A percentile compares a stretch with the other conserved stretches of the same genome.
phyloP scores from a whole-genome alignment of 2,329 filamentous ascomycete species.

The Sarocladium brachiariae region DNA sequence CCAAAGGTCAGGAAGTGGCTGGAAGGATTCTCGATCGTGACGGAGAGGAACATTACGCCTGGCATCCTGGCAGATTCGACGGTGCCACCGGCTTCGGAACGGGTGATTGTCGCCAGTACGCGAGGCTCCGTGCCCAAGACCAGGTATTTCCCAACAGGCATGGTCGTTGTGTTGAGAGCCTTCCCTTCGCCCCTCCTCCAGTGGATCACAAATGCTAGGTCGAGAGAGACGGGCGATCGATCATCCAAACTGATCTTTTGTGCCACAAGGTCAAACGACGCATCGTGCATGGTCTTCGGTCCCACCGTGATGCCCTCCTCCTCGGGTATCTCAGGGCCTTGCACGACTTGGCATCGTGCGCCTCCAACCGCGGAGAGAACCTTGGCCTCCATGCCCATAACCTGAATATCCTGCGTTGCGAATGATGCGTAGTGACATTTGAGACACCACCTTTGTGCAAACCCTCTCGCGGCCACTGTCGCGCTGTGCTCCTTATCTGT shows the following conservation, averaged over 20 bases:
- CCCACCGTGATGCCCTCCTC: constrained; percentile 44
- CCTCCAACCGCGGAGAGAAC: constrained; percentile 55
- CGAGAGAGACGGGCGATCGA: constrained; percentile 65
- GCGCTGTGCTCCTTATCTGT: constrained; percentile 24
- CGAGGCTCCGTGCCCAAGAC: constrained; percentile 81
- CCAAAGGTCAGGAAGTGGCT: constrained; percentile 93
- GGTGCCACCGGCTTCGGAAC: constrained; percentile 11
- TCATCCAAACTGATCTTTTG: constrained; percentile 79
- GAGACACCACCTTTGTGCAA: constrained; percentile 77
- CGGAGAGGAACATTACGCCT: constrained; percentile 38
- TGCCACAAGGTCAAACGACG: constrained; percentile 64
- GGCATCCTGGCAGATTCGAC: neutral
- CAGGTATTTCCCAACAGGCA: constrained; percentile 73
- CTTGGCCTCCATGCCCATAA: constrained; percentile 56
- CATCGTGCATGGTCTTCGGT: constrained; percentile 64
- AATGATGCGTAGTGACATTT: constrained; percentile 70
- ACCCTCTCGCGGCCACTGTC: constrained; percentile 40
- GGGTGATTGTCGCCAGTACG: constrained; percentile 56
- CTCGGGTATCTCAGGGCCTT: constrained; percentile 29
- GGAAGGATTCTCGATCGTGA: constrained; percentile 86
- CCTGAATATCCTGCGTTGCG: constrained; percentile 60
- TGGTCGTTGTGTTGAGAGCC: constrained; percentile 52
- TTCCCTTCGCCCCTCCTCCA: constrained; percentile 57
- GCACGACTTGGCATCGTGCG: constrained; percentile 48
- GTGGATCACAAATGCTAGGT: constrained; percentile 65